Conservation (phyloP, 257 asterid species). For the Salvia rosmarinus region DNA sequence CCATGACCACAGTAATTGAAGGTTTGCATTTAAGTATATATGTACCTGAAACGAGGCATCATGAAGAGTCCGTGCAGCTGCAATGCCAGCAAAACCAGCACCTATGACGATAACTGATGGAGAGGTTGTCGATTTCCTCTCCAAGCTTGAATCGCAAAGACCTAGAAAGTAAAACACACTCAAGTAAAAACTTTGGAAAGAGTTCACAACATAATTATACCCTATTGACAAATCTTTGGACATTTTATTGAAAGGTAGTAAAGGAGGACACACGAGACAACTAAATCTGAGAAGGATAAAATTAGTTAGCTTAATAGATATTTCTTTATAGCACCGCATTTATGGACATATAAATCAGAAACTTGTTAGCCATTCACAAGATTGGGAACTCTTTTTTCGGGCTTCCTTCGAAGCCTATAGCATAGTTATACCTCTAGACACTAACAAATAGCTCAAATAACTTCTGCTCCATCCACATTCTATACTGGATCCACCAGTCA, state of each 20-base stretch:
- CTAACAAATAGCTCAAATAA: constrained; percentile 15
- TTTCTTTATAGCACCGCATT: too few relatives aligned
- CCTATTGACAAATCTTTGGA: neutral
- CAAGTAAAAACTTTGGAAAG: neutral
- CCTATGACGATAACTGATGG: constrained; percentile 95
- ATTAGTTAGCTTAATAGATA: neutral
- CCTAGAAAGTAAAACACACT: constrained; percentile 36
- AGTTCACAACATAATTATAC: neutral
- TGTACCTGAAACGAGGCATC: constrained; percentile 88
- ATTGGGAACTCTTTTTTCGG: neutral
- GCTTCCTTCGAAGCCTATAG: neutral
- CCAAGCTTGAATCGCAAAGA: constrained; percentile 57
- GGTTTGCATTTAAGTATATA: constrained; percentile 26
- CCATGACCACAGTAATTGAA: constrained; percentile 2
- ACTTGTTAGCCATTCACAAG: too few relatives aligned
- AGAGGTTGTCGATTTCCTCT: constrained; percentile 50
- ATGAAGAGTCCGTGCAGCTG: constrained; percentile 88
- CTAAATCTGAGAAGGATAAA: neutral
- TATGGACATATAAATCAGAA: too few relatives aligned
- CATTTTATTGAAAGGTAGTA: neutral
- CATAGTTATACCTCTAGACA: neutral
- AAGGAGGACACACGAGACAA: neutral
- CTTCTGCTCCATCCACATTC: neutral
- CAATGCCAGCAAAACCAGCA: constrained; percentile 87
- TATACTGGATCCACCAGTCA: neutral